Conservation (phyloP, 2,329 filamentous ascomycete species). For the Botrytis pseudocinerea region DNA sequence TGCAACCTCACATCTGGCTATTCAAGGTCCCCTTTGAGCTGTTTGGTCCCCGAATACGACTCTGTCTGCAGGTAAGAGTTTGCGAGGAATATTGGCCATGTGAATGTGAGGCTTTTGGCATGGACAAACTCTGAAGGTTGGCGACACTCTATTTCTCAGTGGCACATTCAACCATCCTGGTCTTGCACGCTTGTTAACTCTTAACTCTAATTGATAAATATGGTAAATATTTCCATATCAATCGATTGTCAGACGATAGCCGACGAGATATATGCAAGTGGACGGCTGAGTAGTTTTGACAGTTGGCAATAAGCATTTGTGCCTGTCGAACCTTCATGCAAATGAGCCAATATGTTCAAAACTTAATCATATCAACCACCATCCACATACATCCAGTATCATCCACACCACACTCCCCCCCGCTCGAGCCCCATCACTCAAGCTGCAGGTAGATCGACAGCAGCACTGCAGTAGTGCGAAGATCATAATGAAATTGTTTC, state of each 20-base stretch:
- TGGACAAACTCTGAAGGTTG: neutral
- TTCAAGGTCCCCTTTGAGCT: neutral
- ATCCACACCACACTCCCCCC: neutral
- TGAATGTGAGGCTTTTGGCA: neutral
- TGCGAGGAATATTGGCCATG: neutral
- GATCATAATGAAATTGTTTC: neutral
- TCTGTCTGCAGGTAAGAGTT: neutral
- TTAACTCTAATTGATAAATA: neutral
- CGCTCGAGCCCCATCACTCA: neutral
- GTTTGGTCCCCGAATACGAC: neutral
- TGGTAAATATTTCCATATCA: constrained; percentile 10
- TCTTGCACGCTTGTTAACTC: neutral
- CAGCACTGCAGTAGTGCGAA: constrained; percentile 11
- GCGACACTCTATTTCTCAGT: neutral
- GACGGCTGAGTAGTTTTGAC: constrained; percentile 4
- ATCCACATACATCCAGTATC: neutral
- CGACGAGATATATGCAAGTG: constrained; percentile 11
- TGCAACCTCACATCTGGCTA: neutral
- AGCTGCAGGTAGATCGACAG: constrained; percentile 9
- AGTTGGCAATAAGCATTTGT: constrained; percentile 12
- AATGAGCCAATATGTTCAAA: neutral
- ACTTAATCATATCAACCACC: neutral
- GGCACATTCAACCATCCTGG: neutral
- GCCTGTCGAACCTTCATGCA: neutral
- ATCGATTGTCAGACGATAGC: constrained; percentile 10